Evolutionary conservation across 2,329 filamentous ascomycete genomes (phyloP).

Genomic region (Drechslera avenae): DNA sequence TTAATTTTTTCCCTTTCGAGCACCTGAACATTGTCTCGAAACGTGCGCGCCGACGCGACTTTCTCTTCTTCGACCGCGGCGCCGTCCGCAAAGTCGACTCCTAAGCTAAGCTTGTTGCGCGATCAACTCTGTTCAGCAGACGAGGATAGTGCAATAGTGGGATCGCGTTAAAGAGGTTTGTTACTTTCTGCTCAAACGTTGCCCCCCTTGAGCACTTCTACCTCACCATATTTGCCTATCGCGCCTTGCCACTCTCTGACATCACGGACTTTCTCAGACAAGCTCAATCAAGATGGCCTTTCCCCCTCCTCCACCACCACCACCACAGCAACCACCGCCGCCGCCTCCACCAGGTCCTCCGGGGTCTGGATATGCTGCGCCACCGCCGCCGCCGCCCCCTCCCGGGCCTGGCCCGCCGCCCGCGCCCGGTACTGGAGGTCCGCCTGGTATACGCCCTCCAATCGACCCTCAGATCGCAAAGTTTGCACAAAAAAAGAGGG

Average conservation of each 20-base stretch:
- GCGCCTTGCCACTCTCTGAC: conserved; percentile 5
- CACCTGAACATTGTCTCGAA: conserved; percentile 14
- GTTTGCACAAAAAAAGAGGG: conserved; percentile 97
- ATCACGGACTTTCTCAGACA: neutral
- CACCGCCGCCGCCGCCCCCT: conserved; percentile 68
- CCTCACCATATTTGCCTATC: neutral
- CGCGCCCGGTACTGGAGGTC: conserved; percentile 55
- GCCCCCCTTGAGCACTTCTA: no score
- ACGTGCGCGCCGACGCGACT: conserved; percentile 32
- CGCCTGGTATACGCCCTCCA: conserved; percentile 75
- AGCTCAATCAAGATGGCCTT: conserved; percentile 29
- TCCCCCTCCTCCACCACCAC: conserved; percentile 37
- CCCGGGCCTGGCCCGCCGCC: conserved; percentile 53
- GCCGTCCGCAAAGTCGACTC: conserved; percentile 34
- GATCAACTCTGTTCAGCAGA: conserved; percentile 14
- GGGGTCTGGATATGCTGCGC: conserved; percentile 32
- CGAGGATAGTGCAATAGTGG: conserved; percentile 11
- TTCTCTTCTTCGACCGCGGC: conserved; percentile 23
- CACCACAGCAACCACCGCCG: conserved; percentile 20
- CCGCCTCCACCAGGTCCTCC: conserved; percentile 36
- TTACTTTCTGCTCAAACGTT: neutral
- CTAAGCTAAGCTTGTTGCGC: conserved; percentile 29
- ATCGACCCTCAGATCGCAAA: conserved; percentile 86
- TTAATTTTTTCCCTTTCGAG: conserved; percentile 18
- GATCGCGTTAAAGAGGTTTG: conserved; percentile 5